phyloP scores from a whole-genome alignment of 2,329 filamentous ascomycete genomes.

The Penicillium sp. region DNA sequence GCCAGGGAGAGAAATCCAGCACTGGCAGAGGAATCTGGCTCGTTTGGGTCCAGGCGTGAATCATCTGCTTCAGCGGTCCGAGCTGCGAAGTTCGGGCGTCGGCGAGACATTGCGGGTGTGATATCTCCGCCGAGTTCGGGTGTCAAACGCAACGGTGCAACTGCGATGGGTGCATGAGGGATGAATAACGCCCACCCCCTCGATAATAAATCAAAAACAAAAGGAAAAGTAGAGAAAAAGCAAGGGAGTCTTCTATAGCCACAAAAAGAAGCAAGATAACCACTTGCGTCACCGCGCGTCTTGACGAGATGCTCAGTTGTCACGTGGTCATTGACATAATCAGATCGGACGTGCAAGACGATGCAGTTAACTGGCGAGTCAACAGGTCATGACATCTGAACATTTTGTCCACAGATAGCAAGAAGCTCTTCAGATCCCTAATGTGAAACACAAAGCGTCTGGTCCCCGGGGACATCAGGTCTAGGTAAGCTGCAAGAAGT shows the following conservation, averaged over 20 bases:
- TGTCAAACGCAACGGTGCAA: slow-evolving; percentile 15
- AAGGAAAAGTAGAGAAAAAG: background rate
- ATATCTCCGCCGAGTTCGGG: slow-evolving; percentile 14
- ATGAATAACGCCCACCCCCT: background rate
- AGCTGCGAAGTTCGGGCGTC: slow-evolving; percentile 41
- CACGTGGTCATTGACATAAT: too few species aligned
- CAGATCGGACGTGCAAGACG: too few species aligned
- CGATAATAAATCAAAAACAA: background rate
- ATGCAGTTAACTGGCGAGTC: too few species aligned
- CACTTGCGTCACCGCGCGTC: slow-evolving; percentile 30
- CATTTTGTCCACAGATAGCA: too few species aligned
- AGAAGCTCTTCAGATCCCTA: too few species aligned
- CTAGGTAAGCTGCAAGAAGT: too few species aligned
- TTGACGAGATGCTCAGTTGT: background rate
- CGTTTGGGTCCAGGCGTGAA: slow-evolving; percentile 35
- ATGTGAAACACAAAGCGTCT: too few species aligned
- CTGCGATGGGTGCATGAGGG: background rate
- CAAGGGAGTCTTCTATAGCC: background rate
- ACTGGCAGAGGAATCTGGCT: slow-evolving; percentile 21
- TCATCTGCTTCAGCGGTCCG: slow-evolving; percentile 41
- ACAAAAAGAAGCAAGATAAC: slow-evolving; percentile 19
- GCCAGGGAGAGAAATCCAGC: slow-evolving; percentile 24
- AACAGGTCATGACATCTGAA: too few species aligned
- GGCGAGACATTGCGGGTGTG: slow-evolving; percentile 30
- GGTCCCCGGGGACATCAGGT: too few species aligned